Percentiles rank a stretch among this genome's conserved stretches.
These are phyloP conservation scores for Cucumis cinereus DNA, from an alignment of 306 rosid species.

Conservation along the genomic window DNA sequence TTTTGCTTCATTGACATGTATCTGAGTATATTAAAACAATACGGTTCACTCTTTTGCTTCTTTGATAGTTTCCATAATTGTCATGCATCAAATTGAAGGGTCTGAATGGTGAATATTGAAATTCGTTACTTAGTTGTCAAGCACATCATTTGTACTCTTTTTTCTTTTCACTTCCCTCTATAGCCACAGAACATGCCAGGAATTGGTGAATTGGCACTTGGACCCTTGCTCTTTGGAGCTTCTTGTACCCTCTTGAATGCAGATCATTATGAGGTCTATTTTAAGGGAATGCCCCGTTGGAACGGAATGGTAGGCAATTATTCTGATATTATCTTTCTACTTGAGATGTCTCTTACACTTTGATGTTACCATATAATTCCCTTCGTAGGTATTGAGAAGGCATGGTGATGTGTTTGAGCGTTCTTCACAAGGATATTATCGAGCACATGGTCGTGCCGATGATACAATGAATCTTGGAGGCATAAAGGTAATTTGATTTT, in stretches of 20 bases:
- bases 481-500: constrained; percentile 51
- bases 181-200: constrained; percentile 70
- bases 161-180: background rate
- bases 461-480: constrained; percentile 99
- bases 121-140: background rate
- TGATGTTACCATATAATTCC: background rate
- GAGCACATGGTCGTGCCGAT: constrained; percentile 93
- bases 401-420: constrained; percentile 93
- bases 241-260: constrained; percentile 71
- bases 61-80: background rate
- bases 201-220: constrained; percentile 85
- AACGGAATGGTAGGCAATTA: constrained; percentile 54
- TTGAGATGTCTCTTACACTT: background rate
- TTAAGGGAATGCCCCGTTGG: constrained; percentile 75
- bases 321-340: constrained; percentile 4
- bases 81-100: background rate
- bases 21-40: no score
- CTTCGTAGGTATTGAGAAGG: constrained; percentile 60
- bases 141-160: background rate
- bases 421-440: constrained; percentile 67
- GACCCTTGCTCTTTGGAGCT: constrained; percentile 71
- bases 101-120: background rate
- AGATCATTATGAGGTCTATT: constrained; percentile 70
- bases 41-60: no score
- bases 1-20: no score